Evolutionary conservation across 1,284 basidiomycete species (phyloP).

Genomic region (Microbotryum lychnidis-dioicae): DNA sequence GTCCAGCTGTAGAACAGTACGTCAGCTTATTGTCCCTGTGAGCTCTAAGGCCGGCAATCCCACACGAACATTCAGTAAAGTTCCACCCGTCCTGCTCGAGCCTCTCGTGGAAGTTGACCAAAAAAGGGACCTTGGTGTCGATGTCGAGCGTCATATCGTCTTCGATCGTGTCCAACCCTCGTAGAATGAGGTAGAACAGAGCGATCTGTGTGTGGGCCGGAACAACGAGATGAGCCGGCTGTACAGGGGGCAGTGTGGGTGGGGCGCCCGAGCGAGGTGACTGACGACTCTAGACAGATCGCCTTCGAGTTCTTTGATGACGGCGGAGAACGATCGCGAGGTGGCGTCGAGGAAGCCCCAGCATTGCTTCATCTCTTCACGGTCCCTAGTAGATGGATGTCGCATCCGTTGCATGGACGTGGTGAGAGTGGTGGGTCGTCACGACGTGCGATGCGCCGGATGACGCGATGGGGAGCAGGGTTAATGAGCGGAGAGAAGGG

Average conservation of each 20-base stretch:
- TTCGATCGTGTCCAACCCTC: slow-evolving; percentile 91
- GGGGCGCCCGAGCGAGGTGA: slow-evolving; percentile 30
- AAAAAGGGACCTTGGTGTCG: slow-evolving; percentile 72
- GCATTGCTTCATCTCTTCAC: slow-evolving; percentile 74
- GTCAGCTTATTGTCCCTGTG: neutral
- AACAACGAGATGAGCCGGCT: neutral
- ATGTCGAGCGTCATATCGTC: slow-evolving; percentile 96
- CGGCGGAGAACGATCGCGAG: slow-evolving; percentile 81
- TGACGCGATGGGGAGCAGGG: neutral
- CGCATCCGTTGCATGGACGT: neutral
- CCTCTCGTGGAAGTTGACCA: slow-evolving; percentile 75
- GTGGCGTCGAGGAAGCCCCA: slow-evolving; percentile 87
- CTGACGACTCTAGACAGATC: slow-evolving; percentile 83
- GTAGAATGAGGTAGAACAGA: slow-evolving; percentile 89
- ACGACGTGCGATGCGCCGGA: neutral
- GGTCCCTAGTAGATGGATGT: slow-evolving; percentile 49
- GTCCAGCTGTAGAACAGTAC: slow-evolving; percentile 47
- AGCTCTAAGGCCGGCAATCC: neutral
- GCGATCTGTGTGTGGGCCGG: slow-evolving; percentile 55
- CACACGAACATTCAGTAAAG: slow-evolving; percentile 55
- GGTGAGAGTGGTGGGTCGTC: neutral
- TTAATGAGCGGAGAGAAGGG: neutral
- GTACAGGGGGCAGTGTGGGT: neutral
- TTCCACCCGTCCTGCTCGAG: slow-evolving; percentile 80
- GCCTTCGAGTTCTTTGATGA: slow-evolving; percentile 94